Evolutionary conservation across 148 eudicot genomes (phyloP).

Genomic region (Camellia sinensis): DNA sequence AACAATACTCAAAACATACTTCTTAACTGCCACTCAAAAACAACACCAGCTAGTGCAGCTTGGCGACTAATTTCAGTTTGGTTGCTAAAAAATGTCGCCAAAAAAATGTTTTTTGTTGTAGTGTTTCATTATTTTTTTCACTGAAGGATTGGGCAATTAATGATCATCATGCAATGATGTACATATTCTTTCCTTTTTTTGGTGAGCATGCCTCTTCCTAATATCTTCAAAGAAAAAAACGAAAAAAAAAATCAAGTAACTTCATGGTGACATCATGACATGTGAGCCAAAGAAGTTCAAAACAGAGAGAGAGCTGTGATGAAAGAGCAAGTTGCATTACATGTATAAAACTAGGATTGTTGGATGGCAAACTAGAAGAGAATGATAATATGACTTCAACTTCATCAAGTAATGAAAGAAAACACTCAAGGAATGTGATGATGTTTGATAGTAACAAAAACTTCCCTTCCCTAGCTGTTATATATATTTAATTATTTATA

Average conservation of each 20-base stretch:
- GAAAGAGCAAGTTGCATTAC: too few relatives aligned
- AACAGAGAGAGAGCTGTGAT: neutral
- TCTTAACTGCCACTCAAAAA: constrained; percentile 58
- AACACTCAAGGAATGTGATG: too few relatives aligned
- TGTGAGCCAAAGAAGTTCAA: neutral
- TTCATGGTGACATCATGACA: neutral
- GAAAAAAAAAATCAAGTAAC: too few relatives aligned
- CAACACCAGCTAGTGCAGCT: constrained; percentile 47
- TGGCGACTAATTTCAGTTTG: too few relatives aligned
- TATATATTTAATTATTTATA: too few relatives aligned
- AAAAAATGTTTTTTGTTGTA: too few relatives aligned
- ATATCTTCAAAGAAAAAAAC: too few relatives aligned
- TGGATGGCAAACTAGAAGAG: neutral
- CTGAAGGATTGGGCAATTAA: neutral
- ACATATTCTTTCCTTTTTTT: neutral
- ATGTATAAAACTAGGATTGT: neutral
- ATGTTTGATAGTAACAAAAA: too few relatives aligned
- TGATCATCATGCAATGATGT: neutral
- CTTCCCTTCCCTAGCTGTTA: too few relatives aligned
- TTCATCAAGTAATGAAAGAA: neutral
- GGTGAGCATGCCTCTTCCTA: neutral
- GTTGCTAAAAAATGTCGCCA: too few relatives aligned
- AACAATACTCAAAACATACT: neutral
- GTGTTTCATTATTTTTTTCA: neutral
- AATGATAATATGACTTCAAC: neutral